Percentiles rank a stretch among this genome's conserved stretches.
Conservation (phyloP, 1,284 basidiomycete species). For the Vanrija humicola region DNA sequence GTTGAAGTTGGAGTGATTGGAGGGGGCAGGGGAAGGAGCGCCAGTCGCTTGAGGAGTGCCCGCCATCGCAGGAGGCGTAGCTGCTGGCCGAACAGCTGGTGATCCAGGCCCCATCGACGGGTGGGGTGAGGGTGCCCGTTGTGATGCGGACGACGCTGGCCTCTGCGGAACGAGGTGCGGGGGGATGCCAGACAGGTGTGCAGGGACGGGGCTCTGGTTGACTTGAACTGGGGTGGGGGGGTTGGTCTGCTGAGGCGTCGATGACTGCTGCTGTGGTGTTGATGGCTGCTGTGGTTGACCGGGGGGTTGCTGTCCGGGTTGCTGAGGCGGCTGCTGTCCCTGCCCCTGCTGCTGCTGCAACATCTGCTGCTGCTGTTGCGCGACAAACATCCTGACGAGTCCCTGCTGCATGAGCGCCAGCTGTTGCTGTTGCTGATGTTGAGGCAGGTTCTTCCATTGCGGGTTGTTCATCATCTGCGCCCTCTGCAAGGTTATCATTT, state of each 20-base stretch:
- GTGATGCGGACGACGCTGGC: slow-evolving; percentile 38
- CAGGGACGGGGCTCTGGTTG: slow-evolving; percentile 23
- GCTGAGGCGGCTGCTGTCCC: slow-evolving; percentile 22
- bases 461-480: slow-evolving; percentile 19
- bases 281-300: slow-evolving; percentile 12
- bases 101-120: slow-evolving; percentile 17
- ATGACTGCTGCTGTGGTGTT: slow-evolving; percentile 19
- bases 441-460: slow-evolving; percentile 28
- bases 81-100: slow-evolving; percentile 5
- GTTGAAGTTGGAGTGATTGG: slow-evolving; percentile 26
- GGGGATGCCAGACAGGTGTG: slow-evolving; percentile 31
- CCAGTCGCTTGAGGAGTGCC: slow-evolving; percentile 17
- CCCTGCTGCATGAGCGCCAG: slow-evolving; percentile 31
- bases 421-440: slow-evolving; percentile 34
- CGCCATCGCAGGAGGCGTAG: slow-evolving; percentile 6
- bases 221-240: slow-evolving; percentile 2
- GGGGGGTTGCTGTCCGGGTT: slow-evolving; percentile 19
- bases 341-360: slow-evolving; percentile 17
- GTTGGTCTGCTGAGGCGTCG: slow-evolving; percentile 7
- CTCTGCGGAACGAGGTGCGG: slow-evolving; percentile 42
- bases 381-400: slow-evolving; percentile 24
- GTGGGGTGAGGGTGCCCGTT: slow-evolving; percentile 33
- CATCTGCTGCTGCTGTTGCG: slow-evolving; percentile 16
- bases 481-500: slow-evolving; percentile 26
- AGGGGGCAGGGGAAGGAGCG: slow-evolving; percentile 30